Evolutionary conservation across 129 eudicot species (phyloP).

Genomic region (Apium graveolens): DNA sequence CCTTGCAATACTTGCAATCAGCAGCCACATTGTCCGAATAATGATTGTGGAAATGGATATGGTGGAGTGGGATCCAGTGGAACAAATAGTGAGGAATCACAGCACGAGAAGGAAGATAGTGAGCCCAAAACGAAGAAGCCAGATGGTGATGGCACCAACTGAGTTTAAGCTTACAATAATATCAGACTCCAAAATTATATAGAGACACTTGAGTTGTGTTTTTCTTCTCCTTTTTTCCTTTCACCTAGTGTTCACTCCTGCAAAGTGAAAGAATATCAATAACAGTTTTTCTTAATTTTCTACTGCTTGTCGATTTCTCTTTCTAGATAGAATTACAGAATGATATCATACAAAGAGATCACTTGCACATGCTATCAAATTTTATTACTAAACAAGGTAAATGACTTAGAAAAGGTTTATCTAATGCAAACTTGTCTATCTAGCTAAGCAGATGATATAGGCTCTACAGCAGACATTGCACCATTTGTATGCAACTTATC

Average conservation of each 20-base stretch:
- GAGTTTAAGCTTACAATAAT: not conserved
- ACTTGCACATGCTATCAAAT: not conserved
- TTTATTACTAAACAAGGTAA: not conserved
- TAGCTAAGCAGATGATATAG: not conserved
- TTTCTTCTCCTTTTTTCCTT: not conserved
- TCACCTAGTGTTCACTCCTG: not conserved
- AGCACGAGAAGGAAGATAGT: not conserved
- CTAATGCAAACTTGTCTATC: not conserved
- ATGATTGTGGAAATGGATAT: not conserved
- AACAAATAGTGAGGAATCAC: not conserved
- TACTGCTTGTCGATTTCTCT: not conserved
- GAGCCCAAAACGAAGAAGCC: not conserved
- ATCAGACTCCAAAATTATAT: not conserved
- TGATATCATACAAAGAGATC: not conserved
- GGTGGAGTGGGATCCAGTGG: not conserved
- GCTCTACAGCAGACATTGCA: not conserved
- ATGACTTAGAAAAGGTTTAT: not conserved
- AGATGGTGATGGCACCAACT: not conserved
- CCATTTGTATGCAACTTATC: not conserved
- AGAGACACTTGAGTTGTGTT: not conserved
- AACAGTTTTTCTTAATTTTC: not conserved
- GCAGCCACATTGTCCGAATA: not conserved
- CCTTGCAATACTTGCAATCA: not conserved
- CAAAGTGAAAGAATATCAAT: not conserved
- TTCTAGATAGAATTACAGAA: not conserved